These are phyloP conservation scores for Aulographum hederae DNA, from an alignment of 2,329 filamentous ascomycete species.

Conservation along the genomic window DNA sequence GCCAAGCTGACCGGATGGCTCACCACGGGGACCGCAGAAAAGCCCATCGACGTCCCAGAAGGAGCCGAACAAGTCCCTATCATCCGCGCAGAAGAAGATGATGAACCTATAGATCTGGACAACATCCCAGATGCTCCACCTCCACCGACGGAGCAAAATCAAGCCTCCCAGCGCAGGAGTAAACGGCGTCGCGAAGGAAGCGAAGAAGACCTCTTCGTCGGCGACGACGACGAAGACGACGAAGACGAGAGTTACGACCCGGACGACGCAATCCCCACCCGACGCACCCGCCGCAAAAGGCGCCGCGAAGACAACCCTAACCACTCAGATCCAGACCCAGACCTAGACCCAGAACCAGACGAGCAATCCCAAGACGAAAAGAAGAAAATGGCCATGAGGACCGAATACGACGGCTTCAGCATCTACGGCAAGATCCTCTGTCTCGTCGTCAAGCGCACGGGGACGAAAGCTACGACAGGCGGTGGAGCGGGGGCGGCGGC, in stretches of 20 bases:
- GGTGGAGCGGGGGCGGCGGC: conserved; percentile 9
- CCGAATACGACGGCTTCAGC: conserved; percentile 84
- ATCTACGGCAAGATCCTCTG: conserved; percentile 90
- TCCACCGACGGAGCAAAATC: conserved; percentile 8
- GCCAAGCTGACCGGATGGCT: conserved; percentile 29
- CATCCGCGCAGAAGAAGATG: conserved; percentile 42
- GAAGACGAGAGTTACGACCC: conserved; percentile 1
- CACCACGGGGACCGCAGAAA: conserved; percentile 19
- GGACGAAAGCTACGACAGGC: conserved; percentile 8
- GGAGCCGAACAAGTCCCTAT: conserved; percentile 29
- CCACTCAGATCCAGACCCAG: conserved; percentile 7
- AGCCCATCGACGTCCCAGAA: conserved; percentile 23
- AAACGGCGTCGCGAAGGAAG: conserved; percentile 9
- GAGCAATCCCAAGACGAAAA: conserved; percentile 42
- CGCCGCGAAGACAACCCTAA: background rate
- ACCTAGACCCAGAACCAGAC: conserved; percentile 7
- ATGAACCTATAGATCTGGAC: conserved; percentile 32
- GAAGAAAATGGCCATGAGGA: conserved; percentile 76
- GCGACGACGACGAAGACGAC: too few relatives aligned
- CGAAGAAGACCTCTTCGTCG: conserved; percentile 2
- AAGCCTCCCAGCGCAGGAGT: too few relatives aligned
- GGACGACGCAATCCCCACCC: conserved; percentile 1
- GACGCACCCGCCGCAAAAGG: background rate
- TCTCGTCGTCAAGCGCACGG: conserved; percentile 65
- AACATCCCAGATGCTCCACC: conserved; percentile 34